Conservation (phyloP, 1,284 basidiomycete genomes). For the Binderoboletus segoi region DNA sequence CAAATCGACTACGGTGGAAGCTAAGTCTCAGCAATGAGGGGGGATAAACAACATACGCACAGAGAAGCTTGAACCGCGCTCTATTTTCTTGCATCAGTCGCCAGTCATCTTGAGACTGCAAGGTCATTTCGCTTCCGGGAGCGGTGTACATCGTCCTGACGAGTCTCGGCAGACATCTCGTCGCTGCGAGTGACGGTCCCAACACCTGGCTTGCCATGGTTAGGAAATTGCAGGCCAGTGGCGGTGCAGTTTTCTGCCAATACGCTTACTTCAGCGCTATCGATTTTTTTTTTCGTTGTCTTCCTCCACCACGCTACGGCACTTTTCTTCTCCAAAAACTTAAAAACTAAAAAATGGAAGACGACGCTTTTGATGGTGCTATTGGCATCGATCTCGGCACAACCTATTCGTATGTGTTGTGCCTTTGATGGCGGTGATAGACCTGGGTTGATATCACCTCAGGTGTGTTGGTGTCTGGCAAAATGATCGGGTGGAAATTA, state of each 20-base stretch:
- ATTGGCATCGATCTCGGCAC: constrained; percentile 94
- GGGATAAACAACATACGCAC: constrained; percentile 32
- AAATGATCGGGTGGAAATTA: constrained; percentile 96
- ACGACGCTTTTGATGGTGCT: constrained; percentile 62
- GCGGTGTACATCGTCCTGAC: constrained; percentile 36
- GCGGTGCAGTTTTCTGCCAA: constrained; percentile 48
- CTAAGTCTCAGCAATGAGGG: constrained; percentile 18
- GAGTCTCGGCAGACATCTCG: constrained; percentile 29
- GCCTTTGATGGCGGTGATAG: constrained; percentile 1
- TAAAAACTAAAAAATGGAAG: constrained; percentile 73
- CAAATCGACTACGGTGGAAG: constrained; percentile 53
- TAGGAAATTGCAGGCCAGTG: constrained; percentile 41
- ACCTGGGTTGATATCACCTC: constrained; percentile 24
- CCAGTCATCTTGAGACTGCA: constrained; percentile 65
- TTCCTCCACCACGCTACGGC: constrained; percentile 30
- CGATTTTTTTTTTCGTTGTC: constrained; percentile 42
- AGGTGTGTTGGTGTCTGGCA: constrained; percentile 98
- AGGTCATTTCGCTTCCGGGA: constrained; percentile 34
- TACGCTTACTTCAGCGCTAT: constrained; percentile 41
- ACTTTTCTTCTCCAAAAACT: constrained; percentile 44
- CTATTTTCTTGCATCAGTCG: constrained; percentile 59
- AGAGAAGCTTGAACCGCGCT: constrained; percentile 55
- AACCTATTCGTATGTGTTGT: constrained; percentile 69
- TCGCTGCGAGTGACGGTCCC: constrained; percentile 46
- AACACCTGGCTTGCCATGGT: constrained; percentile 39